Percentiles rank a stretch among this genome's conserved stretches.
Conservation (phyloP, 1,284 basidiomycete genomes). For the Fomitiporia mediterranea region DNA sequence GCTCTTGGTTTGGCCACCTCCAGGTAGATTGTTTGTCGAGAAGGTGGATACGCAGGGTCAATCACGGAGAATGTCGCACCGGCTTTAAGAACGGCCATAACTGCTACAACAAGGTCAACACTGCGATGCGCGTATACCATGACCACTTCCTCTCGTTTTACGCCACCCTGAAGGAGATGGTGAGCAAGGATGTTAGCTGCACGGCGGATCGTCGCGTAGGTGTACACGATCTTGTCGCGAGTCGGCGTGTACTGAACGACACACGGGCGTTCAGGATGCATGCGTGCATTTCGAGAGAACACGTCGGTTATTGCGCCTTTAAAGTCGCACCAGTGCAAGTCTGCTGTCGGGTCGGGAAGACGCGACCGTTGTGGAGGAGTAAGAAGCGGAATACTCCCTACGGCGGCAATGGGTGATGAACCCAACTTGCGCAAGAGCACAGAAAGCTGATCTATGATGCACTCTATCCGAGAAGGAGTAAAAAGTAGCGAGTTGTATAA, state of each 20-base stretch:
- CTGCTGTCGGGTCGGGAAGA: slow-evolving; percentile 83
- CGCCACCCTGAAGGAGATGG: slow-evolving; percentile 79
- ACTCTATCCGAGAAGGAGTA: slow-evolving; percentile 71
- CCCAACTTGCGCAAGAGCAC: slow-evolving; percentile 75
- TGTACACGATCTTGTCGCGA: slow-evolving; percentile 62
- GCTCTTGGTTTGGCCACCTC: slow-evolving; percentile 93
- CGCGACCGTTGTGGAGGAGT: slow-evolving; percentile 66
- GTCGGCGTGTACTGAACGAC: slow-evolving; percentile 75
- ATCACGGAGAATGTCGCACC: slow-evolving; percentile 98
- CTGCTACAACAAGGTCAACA: slow-evolving; percentile 95
- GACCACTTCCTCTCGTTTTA: slow-evolving; percentile 93
- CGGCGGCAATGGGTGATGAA: slow-evolving; percentile 51
- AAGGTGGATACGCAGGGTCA: slow-evolving; percentile 95
- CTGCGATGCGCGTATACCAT: slow-evolving; percentile 99
- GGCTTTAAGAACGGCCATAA: slow-evolving; percentile 95
- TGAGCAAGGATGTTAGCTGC: slow-evolving; percentile 92
- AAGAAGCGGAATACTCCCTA: slow-evolving; percentile 79
- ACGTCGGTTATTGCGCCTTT: slow-evolving; percentile 95
- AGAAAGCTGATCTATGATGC: slow-evolving; percentile 84
- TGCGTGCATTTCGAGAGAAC: slow-evolving; percentile 78
- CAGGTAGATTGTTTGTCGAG: slow-evolving; percentile 94
- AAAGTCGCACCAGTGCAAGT: slow-evolving; percentile 97
- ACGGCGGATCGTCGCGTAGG: slow-evolving; percentile 78
- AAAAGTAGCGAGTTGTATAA: slow-evolving; percentile 97
- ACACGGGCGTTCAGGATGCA: slow-evolving; percentile 76